A percentile compares a stretch with the other conserved stretches of the same genome.
phyloP scores from a whole-genome alignment of 2,329 filamentous ascomycete species.

The Dothidotthia symphoricarpi region DNA sequence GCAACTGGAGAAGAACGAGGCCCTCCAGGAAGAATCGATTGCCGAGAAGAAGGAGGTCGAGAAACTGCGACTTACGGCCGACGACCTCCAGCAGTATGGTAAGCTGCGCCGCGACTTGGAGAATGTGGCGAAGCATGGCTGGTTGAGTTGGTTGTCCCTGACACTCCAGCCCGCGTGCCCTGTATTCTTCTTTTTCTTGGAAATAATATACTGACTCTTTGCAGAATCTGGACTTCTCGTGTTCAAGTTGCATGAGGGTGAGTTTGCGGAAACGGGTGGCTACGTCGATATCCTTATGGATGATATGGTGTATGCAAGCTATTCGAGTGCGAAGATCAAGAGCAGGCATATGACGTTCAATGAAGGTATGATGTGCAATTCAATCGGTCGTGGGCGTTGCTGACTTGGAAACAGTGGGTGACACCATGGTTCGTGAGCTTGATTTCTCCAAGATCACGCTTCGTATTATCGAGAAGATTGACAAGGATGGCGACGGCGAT shows the following conservation, averaged over 20 bases:
- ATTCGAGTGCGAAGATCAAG: constrained; percentile 74
- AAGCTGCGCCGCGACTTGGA: constrained; percentile 32
- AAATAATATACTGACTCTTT: constrained; percentile 34
- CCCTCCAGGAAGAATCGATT: constrained; percentile 48
- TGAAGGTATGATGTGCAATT: constrained; percentile 58
- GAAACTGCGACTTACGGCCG: constrained; percentile 73
- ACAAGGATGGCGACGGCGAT: constrained; percentile 66
- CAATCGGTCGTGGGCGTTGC: constrained; percentile 5
- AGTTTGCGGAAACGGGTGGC: constrained; percentile 72
- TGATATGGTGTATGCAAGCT: constrained; percentile 89
- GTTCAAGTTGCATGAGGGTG: constrained; percentile 89
- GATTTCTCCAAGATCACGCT: constrained; percentile 93
- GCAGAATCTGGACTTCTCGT: constrained; percentile 86
- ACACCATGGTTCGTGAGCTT: constrained; percentile 94
- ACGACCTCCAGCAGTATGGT: constrained; percentile 79
- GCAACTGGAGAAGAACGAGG: constrained; percentile 49
- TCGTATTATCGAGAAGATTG: constrained; percentile 75
- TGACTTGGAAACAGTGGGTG: constrained; percentile 59
- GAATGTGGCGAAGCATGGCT: constrained; percentile 14
- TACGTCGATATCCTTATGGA: constrained; percentile 89
- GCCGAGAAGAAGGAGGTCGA: constrained; percentile 60
- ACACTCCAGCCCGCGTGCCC: constrained; percentile 14
- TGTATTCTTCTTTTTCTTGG: constrained; percentile 13
- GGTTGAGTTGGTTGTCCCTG: constrained; percentile 29
- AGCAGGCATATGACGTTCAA: constrained; percentile 71